Conservation (phyloP, 1,284 basidiomycete genomes). For the Ceratorhiza oryzae-sativae region DNA sequence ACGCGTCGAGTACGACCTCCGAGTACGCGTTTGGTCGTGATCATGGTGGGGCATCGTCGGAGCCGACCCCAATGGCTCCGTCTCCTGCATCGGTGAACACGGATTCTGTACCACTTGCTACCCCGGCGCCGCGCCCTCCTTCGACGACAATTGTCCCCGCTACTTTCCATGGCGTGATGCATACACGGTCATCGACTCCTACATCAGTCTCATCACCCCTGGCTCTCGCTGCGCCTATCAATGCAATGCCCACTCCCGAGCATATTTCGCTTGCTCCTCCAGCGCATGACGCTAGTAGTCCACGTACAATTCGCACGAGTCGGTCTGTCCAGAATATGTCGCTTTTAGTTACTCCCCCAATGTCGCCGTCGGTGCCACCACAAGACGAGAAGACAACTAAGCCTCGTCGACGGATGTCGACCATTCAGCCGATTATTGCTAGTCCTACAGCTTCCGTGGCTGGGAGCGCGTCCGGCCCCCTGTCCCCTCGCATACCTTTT, state of each 20-base stretch:
- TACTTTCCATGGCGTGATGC: slow-evolving; percentile 36
- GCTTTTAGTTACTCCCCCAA: slow-evolving; percentile 66
- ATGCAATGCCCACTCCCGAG: slow-evolving; percentile 66
- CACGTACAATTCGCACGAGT: slow-evolving; percentile 59
- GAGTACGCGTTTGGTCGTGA: slow-evolving; percentile 65
- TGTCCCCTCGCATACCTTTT: slow-evolving; percentile 87
- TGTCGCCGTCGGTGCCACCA: slow-evolving; percentile 71
- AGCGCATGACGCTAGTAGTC: slow-evolving; percentile 39
- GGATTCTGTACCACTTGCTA: slow-evolving; percentile 28
- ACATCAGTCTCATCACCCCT: slow-evolving; percentile 84
- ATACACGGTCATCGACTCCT: slow-evolving; percentile 73
- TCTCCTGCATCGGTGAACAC: slow-evolving; percentile 60
- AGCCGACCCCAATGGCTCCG: slow-evolving; percentile 72
- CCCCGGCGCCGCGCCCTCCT: slow-evolving; percentile 25
- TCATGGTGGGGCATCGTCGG: slow-evolving; percentile 51
- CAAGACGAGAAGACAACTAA: slow-evolving; percentile 60
- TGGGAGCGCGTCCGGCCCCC: slow-evolving; percentile 56
- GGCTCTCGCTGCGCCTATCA: slow-evolving; percentile 78
- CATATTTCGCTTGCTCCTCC: slow-evolving; percentile 64
- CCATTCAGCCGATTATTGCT: slow-evolving; percentile 63
- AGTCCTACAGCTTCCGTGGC: slow-evolving; percentile 61
- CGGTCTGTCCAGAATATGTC: slow-evolving; percentile 67
- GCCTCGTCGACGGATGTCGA: slow-evolving; percentile 74
- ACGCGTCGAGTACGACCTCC: slow-evolving; percentile 67
- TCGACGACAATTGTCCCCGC: slow-evolving; percentile 21